Conservation (phyloP, 768 basidiomycete genomes). For the Rhizopogon rudus region DNA sequence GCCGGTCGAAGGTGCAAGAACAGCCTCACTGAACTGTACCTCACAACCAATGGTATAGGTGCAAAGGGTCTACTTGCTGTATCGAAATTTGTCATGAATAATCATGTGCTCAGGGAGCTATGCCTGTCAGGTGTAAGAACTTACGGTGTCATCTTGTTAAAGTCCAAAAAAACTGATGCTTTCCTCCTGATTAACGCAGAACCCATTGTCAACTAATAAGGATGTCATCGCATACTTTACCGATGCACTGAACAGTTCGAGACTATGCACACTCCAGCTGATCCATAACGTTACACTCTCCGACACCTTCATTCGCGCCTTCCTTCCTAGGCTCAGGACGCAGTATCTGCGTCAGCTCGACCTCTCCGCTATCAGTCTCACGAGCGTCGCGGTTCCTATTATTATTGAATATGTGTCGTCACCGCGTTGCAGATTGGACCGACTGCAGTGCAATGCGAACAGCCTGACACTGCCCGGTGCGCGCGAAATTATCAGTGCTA, state of each 20-base stretch:
- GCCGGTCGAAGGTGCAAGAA: conserved; percentile 36
- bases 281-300: conserved; percentile 45
- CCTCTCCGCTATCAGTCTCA: conserved; percentile 48
- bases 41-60: conserved; percentile 55
- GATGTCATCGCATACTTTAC: conserved; percentile 35
- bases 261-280: conserved; percentile 44
- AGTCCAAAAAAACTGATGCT: not conserved
- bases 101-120: conserved; percentile 41
- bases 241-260: conserved; percentile 50
- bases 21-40: conserved; percentile 46
- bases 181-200: conserved; percentile 29
- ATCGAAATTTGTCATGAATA: conserved; percentile 43
- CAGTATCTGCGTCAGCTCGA: conserved; percentile 49
- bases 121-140: conserved; percentile 53
- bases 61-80: conserved; percentile 53
- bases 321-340: conserved; percentile 47
- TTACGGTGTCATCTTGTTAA: not conserved
- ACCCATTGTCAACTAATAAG: conserved; percentile 34
- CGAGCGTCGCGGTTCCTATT: conserved; percentile 32
- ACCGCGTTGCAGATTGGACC: conserved; percentile 41
- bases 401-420: conserved; percentile 50
- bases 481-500: conserved; percentile 38
- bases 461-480: conserved; percentile 42
- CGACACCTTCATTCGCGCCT: conserved; percentile 43
- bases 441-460: conserved; percentile 54